Evolutionary conservation across 495 filamentous ascomycete genomes (phyloP), one percentile per base, ranked within the genome.

Genomic region (Rostrohypoxylon terebratum): DNA sequence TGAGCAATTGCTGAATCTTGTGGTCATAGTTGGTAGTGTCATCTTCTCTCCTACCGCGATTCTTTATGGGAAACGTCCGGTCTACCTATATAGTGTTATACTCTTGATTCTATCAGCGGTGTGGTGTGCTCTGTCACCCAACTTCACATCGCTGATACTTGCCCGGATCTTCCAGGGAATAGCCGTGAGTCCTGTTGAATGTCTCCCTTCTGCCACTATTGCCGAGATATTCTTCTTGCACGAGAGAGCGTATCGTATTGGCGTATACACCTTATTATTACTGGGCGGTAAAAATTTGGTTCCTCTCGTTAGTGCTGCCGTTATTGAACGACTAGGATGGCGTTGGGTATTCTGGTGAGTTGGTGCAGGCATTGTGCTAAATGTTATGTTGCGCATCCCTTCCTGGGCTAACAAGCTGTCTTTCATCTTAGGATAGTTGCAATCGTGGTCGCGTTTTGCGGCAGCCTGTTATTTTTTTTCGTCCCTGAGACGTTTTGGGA

Each of bases 401-500:
- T 28, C 11, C 13, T 10, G 4, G 10, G 16, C 40, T 77, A 83
- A 74, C 82, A 64, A 20, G 13, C 31, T 55, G 23, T 16, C 47
- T 9, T 60, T 6, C 6, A 28, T 28, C 28, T 4, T 70, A 91
- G 91, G 92, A 89, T 97, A 68, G 91, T 97, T 62, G 90, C 96
- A 5, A 93, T 97, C 1, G 80, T 97, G 28, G 94, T 95, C 38
- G 94, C 88, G 0, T 88, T 91, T 59, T 92, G 91, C 69, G 86
- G 91, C 45, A 74, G 86, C 8, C 79, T 96, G 1, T 83, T 98
- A 1, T 97, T 97, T 73, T 84, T 99, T 63, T 97, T 97, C 73
- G 92, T 97, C 5, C 96, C 96, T 0, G 96, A 99, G 80, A 97
- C 94, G 0, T 97, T 97, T 75, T 98, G 96, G 96, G 94, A 98